Evolutionary conservation across 1,284 basidiomycete species (phyloP).

Genomic region (Cryptococcus jaspeensis): DNA sequence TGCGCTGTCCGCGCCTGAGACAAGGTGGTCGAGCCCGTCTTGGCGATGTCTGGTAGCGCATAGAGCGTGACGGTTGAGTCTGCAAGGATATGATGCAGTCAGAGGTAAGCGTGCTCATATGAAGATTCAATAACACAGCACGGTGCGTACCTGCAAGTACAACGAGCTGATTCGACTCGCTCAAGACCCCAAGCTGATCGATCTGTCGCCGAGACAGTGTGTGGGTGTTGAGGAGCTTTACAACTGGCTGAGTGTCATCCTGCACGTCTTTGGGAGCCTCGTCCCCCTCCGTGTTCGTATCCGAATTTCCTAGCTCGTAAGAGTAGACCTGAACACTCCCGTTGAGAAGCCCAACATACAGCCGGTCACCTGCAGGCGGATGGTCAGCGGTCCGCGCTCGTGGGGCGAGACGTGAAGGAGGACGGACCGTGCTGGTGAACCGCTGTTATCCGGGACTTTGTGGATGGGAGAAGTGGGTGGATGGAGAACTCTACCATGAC

Average conservation of each 20-base stretch:
- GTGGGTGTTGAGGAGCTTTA: conserved; percentile 65
- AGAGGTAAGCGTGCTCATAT: too few species aligned
- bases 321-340: conserved; percentile 61
- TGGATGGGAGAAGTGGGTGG: conserved; percentile 30
- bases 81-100: too few species aligned
- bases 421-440: conserved; percentile 40
- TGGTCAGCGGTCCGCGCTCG: neutral
- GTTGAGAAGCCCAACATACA: conserved; percentile 72
- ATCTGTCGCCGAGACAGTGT: conserved; percentile 69
- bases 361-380: conserved; percentile 60
- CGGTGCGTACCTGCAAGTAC: conserved; percentile 81
- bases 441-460: conserved; percentile 34
- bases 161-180: conserved; percentile 76
- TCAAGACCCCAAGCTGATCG: conserved; percentile 80
- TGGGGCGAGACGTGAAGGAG: neutral
- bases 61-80: conserved; percentile 48
- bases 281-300: neutral
- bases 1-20: conserved; percentile 73
- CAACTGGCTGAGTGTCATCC: conserved; percentile 31
- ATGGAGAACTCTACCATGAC: conserved; percentile 32
- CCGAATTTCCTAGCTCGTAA: conserved; percentile 5
- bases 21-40: conserved; percentile 65
- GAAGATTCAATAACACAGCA: too few species aligned
- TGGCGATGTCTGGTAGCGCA: conserved; percentile 63
- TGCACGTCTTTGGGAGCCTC: too few species aligned